These are phyloP conservation scores for Ballota nigra DNA, from an alignment of 257 asterid genomes.

Conservation along the genomic window DNA sequence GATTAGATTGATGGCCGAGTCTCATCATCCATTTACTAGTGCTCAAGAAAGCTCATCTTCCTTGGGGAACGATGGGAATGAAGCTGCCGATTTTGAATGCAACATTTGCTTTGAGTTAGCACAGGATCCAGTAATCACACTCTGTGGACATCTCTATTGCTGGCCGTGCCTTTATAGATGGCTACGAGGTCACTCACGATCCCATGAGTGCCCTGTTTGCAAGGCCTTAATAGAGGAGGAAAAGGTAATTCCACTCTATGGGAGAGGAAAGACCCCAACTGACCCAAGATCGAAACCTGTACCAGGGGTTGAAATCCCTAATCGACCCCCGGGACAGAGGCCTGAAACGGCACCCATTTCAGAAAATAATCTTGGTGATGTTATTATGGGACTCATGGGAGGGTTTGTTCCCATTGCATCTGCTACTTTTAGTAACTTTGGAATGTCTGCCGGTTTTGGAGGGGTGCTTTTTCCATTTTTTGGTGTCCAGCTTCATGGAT, in stretches of 20 bases:
- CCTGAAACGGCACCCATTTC: slow-evolving; percentile 43
- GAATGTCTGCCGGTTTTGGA: slow-evolving; percentile 62
- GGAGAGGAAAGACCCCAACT: slow-evolving; percentile 56
- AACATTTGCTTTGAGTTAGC: slow-evolving; percentile 59
- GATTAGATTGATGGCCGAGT: slow-evolving; percentile 33
- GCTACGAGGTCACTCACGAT: slow-evolving; percentile 45
- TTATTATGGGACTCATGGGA: slow-evolving; percentile 46
- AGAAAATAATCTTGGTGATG: slow-evolving; percentile 32
- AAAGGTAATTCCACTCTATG: slow-evolving; percentile 64
- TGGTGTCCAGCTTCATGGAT: slow-evolving; percentile 47
- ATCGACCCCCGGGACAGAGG: slow-evolving; percentile 67
- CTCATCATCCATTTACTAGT: slow-evolving; percentile 30
- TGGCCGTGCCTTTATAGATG: slow-evolving; percentile 62
- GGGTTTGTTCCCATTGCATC: slow-evolving; percentile 59
- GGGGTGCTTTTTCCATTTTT: slow-evolving; percentile 49
- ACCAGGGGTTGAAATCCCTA: slow-evolving; percentile 67
- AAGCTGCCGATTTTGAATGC: slow-evolving; percentile 52
- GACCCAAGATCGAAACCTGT: slow-evolving; percentile 69
- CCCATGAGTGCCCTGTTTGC: slow-evolving; percentile 58
- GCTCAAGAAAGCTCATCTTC: slow-evolving; percentile 34
- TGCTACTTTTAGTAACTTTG: slow-evolving; percentile 49
- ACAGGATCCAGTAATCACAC: slow-evolving; percentile 52
- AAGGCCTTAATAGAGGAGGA: slow-evolving; percentile 63
- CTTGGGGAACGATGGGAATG: slow-evolving; percentile 24
- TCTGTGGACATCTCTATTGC: slow-evolving; percentile 58